Evolutionary conservation across 2,329 filamentous ascomycete species (phyloP), one percentile per base, ranked within the genome.

Genomic region (Diplodia intermedia): DNA sequence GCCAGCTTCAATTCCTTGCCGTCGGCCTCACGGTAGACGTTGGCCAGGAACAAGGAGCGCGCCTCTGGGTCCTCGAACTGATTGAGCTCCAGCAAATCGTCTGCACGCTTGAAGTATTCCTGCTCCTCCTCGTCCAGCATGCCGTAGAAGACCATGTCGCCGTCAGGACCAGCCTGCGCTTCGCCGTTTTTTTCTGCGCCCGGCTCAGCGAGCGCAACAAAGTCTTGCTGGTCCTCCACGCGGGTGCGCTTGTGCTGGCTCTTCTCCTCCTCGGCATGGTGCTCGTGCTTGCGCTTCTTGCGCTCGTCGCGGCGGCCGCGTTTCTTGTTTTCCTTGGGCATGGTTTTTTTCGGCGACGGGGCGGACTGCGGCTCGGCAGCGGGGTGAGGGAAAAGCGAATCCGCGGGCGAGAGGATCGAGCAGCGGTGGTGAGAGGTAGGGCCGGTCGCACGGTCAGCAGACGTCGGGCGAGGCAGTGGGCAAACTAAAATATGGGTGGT

Each of bases 1-100:
- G 94, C 94, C 70, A 99, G 88, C 84, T 98, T 99, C 75, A 99
- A 84, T 79, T 98, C 95, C 80, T 98, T 98, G 70, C 93, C 93
- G 69, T 89, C 85, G 0, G 94, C 93, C 80, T 98, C 94, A 72
- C 87, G 86, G 80, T 91, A 97, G 63, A 98, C 91, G 78, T 90
- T 96, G 70, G 90, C 88, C 56, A 98, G 78, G 73, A 86, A 86
- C 23, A 82, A 73, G 9, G 74, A 71, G 67, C 82, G 80, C 71
- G 84, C 83, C 72, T 97, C 92, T 65, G 88, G 79, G 49, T 89
- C 89, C 50, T 87, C 88, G 77, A 98, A 98, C 77, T 94, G 89
- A 81, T 98, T 95, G 72, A 92, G 81, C 78, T 97, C 94, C 69
- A 99, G 89, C 81, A 96, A 85, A 78, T 96, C 91, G 82, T 96